Evolutionary conservation across 2,329 filamentous ascomycete species (phyloP).

Genomic region (Alternaria gansuensis): DNA sequence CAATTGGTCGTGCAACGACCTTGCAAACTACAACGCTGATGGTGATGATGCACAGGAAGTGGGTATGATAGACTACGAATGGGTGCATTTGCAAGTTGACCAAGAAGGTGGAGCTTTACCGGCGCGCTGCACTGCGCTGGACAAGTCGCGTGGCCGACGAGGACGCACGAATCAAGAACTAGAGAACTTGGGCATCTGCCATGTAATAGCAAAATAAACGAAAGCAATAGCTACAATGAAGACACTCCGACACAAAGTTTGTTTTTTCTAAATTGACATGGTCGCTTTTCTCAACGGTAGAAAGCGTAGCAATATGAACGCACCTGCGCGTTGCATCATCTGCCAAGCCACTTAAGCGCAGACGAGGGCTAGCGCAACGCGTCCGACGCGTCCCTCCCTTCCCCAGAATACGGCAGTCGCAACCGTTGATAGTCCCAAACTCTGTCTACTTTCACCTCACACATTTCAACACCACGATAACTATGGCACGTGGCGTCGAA

Average conservation of each 20-base stretch:
- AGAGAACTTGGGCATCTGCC: neutral
- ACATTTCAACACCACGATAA: neutral
- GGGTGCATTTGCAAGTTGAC: slow-evolving; percentile 1
- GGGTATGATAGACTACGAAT: slow-evolving; percentile 1
- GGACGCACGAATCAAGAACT: neutral
- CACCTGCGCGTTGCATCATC: neutral
- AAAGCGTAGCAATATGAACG: neutral
- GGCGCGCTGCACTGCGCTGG: neutral
- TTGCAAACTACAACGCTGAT: slow-evolving; percentile 6
- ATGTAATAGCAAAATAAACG: slow-evolving; percentile 1
- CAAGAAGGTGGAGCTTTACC: neutral
- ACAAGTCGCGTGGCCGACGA: neutral
- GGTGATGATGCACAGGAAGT: slow-evolving; percentile 11
- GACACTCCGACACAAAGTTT: neutral
- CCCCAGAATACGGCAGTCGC: neutral
- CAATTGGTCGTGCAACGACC: neutral
- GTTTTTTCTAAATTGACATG: neutral
- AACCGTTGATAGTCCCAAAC: slow-evolving; percentile 4
- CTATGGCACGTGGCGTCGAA: slow-evolving; percentile 58
- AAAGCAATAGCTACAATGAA: neutral
- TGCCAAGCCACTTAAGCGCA: slow-evolving; percentile 15
- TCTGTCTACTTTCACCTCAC: neutral
- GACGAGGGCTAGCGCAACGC: slow-evolving; percentile 16
- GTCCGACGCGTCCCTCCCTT: slow-evolving; percentile 20
- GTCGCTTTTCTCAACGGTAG: neutral